Evolutionary conservation across 345 rosid genomes (phyloP).

Genomic region (Iberis pinnata): DNA sequence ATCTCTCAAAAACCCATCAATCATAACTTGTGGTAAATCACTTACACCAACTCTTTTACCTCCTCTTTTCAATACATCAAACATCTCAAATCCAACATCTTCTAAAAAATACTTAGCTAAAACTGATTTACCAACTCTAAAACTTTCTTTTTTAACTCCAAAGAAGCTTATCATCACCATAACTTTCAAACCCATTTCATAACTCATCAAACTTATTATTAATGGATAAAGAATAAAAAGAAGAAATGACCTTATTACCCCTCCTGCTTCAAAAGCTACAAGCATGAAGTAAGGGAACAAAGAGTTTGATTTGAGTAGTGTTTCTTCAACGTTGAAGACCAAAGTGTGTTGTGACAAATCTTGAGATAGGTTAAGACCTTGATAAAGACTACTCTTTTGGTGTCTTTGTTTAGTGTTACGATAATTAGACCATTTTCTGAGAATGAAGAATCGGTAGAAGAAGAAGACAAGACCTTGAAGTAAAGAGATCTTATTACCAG

Average conservation of each 20-base stretch:
- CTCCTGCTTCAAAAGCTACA: slow-evolving; percentile 63
- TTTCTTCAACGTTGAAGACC: slow-evolving; percentile 47
- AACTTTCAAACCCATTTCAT: slow-evolving; percentile 33
- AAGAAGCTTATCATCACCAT: slow-evolving; percentile 48
- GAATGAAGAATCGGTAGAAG: slow-evolving; percentile 34
- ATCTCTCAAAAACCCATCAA: slow-evolving; percentile 46
- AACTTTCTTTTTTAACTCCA: slow-evolving; percentile 37
- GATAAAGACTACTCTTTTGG: slow-evolving; percentile 27
- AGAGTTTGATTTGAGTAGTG: slow-evolving; percentile 40
- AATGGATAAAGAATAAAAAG: slow-evolving; percentile 49
- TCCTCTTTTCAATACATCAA: slow-evolving; percentile 40
- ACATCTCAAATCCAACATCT: slow-evolving; percentile 48
- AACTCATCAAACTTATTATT: slow-evolving; percentile 33
- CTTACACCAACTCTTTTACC: slow-evolving; percentile 40
- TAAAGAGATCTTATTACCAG: slow-evolving; percentile 28
- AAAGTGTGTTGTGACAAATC: slow-evolving; percentile 41
- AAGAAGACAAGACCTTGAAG: slow-evolving; percentile 41
- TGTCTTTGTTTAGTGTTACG: slow-evolving; percentile 26
- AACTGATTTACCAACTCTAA: slow-evolving; percentile 38
- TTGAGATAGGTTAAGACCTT: slow-evolving; percentile 28
- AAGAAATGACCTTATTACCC: slow-evolving; percentile 40
- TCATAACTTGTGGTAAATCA: slow-evolving; percentile 50
- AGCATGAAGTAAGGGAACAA: slow-evolving; percentile 61
- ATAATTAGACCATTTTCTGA: slow-evolving; percentile 31
- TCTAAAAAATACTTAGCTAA: slow-evolving; percentile 57